Percentiles rank a stretch among this genome's conserved stretches.
Evolutionary conservation across 2,329 filamentous ascomycete genomes (phyloP).

Genomic region (Metarhizium humberi): DNA sequence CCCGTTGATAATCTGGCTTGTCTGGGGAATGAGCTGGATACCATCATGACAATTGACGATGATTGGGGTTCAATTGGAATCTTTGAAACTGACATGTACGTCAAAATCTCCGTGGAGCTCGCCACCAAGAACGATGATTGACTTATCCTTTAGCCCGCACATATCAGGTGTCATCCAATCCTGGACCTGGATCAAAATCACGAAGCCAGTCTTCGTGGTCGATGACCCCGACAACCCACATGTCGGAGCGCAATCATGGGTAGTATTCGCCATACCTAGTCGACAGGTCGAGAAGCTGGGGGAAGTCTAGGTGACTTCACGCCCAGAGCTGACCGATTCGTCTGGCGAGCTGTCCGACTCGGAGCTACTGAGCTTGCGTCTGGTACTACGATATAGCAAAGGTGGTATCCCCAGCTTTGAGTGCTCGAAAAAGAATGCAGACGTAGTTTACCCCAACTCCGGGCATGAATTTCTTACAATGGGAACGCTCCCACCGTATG

Average conservation of each 20-base stretch:
- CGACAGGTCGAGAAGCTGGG: background rate
- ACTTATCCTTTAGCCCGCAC: background rate
- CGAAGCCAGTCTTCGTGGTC: background rate
- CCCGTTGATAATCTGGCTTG: no score
- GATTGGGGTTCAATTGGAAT: no score
- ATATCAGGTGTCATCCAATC: background rate
- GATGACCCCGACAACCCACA: background rate
- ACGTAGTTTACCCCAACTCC: background rate
- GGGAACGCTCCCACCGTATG: background rate
- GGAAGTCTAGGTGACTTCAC: background rate
- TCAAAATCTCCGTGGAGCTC: no score
- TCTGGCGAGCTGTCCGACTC: background rate
- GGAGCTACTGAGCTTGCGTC: conserved; percentile 7
- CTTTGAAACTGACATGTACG: no score
- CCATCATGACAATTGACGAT: no score
- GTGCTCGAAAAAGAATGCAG: conserved; percentile 6
- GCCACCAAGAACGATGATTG: background rate
- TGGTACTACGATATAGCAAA: conserved; percentile 12
- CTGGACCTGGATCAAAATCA: background rate
- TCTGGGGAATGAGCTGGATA: no score
- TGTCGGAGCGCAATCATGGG: background rate
- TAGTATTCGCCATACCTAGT: background rate
- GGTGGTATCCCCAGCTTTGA: conserved; percentile 15
- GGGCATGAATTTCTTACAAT: background rate
- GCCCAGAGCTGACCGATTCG: background rate